phyloP scores from a whole-genome alignment of 1,139 yeast species.

The Saccharomyces hybrid region DNA sequence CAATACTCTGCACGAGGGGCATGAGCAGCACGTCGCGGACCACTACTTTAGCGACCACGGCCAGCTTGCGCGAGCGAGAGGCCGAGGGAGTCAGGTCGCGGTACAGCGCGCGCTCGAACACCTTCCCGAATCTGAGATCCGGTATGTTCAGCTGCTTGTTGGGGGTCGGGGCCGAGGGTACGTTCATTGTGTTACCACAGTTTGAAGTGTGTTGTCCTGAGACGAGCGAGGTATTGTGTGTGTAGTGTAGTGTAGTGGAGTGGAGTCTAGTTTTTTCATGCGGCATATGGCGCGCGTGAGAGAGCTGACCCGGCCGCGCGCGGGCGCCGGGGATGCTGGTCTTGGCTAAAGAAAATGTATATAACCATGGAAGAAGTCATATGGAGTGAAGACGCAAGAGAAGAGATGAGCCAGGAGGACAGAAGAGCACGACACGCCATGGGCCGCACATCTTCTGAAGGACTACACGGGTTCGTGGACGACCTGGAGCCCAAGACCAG shows the following conservation, averaged over 20 bases:
- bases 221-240: not conserved
- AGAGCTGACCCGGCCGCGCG: conserved; percentile 1
- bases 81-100: not conserved
- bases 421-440: not conserved
- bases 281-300: not conserved
- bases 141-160: conserved; percentile 7
- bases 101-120: conserved; percentile 4
- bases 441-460: not conserved
- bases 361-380: not conserved
- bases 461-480: conserved; percentile 6
- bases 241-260: not conserved
- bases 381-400: not conserved
- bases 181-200: not conserved
- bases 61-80: conserved; percentile 31
- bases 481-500: conserved; percentile 20
- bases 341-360: conserved; percentile 6
- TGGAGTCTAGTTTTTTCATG: not conserved
- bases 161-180: not conserved
- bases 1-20: conserved; percentile 58
- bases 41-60: conserved; percentile 42
- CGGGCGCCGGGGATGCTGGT: not conserved
- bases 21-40: conserved; percentile 58
- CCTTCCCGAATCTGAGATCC: conserved; percentile 3
- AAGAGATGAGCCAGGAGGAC: not conserved
- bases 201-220: not conserved